Base-by-base conservation (phyloP, 805 yeast genomes). In the Ogataea philodendri region DNA sequence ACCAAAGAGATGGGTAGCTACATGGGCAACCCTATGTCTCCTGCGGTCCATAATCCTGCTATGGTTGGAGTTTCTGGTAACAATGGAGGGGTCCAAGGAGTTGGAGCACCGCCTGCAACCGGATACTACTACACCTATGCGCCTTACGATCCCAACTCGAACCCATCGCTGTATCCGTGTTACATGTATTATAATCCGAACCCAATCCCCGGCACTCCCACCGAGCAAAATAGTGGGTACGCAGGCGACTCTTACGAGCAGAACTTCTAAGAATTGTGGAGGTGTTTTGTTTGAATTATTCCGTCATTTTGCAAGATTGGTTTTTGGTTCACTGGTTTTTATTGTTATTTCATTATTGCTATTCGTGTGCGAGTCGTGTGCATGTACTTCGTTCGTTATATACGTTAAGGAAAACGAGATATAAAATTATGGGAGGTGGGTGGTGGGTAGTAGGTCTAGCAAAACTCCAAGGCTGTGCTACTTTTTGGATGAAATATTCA, bases 151-250 rank as follows among this genome's bases (percentile, higher is more conserved):
- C 46, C 55, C 15, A 47, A 36, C 38, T 7, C 51, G 29, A 41
- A 36, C 27, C 54, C 54, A 16, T 49, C 54, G 15, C 35, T 52
- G 44, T 55, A 51, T 32, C 63, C 63, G 17, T 52, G 53, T 39
- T 58, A 58, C 37, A 46, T 55, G 49, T 59, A 58, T 30, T 58
- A 54, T 30, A 54, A 55, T 32, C 55, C 54, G 25, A 49, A 38
- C 16, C 46, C 57, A 7, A 39, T 43, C 15, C 52, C 53, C 14
- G 48, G 51, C 9, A 35, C 53, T 3, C 34, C 50, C 4, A 32
- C 42, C 2, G 53, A 48, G 5, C 43, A 35, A 10, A 44, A 25
- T 15, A 39, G 35, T 8, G 43, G 37, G 9, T 48, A 41, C 24
- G 10, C 32, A n/a, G 36, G 49, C 10, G 48, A 41, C 22, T 32